Conservation (phyloP, 306 rosid genomes). For the Nissolia schottii region DNA sequence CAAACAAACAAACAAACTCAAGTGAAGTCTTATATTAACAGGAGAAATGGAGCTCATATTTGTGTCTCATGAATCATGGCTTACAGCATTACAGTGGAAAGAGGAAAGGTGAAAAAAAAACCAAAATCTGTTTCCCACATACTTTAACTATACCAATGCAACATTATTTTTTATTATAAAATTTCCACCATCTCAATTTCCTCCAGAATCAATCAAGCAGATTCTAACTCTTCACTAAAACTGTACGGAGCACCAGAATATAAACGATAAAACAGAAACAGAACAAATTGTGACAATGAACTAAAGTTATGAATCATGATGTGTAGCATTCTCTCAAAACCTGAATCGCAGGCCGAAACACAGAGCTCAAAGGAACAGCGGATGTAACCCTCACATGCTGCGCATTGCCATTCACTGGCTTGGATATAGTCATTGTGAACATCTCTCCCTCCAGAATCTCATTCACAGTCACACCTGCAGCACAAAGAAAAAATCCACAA, state of each 20-base stretch:
- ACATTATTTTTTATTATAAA: not conserved
- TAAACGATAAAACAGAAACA: not conserved
- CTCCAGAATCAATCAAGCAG: not conserved
- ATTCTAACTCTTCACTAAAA: not conserved
- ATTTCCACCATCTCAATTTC: not conserved
- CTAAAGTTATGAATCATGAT: slow-evolving; percentile 17
- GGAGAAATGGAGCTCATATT: not conserved
- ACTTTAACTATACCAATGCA: not conserved
- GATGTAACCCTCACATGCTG: slow-evolving; percentile 42
- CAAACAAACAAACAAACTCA: not conserved
- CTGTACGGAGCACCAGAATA: not conserved
- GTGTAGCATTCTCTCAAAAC: slow-evolving; percentile 42
- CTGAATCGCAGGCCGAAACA: slow-evolving; percentile 53
- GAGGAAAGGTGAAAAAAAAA: not conserved
- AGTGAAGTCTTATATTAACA: not conserved
- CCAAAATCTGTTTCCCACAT: not conserved
- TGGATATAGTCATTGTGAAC: slow-evolving; percentile 50
- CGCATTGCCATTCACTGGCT: slow-evolving; percentile 53
- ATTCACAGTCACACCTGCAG: slow-evolving; percentile 40
- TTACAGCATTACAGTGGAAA: too few species aligned
- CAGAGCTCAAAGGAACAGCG: slow-evolving; percentile 46
- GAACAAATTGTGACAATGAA: slow-evolving; percentile 8
- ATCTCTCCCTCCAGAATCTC: slow-evolving; percentile 66
- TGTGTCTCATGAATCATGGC: not conserved
- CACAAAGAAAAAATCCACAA: slow-evolving; percentile 9